phyloP scores from a whole-genome alignment of 2,329 filamentous ascomycete species.

The Phaeosphaeria sp. region DNA sequence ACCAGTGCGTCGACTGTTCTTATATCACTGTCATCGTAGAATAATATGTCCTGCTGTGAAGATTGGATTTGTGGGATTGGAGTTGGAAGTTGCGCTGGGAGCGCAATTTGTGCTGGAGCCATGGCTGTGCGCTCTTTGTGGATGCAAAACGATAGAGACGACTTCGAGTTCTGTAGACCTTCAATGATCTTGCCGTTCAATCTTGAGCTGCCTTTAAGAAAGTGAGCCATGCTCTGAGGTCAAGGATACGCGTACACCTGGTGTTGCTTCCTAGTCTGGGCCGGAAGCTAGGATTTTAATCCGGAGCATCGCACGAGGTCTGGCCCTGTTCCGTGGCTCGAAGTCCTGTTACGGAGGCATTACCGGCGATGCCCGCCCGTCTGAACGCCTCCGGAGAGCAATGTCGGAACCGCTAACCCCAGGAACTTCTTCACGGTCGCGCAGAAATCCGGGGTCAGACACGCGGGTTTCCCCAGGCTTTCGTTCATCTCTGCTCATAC shows the following conservation, averaged over 20 bases:
- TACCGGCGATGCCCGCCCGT: not conserved
- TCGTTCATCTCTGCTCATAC: not conserved
- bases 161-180: not conserved
- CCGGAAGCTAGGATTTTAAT: not conserved
- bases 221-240: not conserved
- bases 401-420: not conserved
- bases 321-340: not conserved
- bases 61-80: not conserved
- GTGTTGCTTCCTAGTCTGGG: not conserved
- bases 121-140: constrained; percentile 6
- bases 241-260: not conserved
- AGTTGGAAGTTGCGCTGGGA: constrained; percentile 11
- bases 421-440: constrained; percentile 1
- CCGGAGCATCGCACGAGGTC: not conserved
- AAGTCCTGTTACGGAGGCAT: not conserved
- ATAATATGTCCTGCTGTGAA: not conserved
- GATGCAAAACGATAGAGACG: not conserved
- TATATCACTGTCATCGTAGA: constrained; percentile 10
- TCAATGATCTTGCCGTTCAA: not conserved
- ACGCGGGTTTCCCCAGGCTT: not conserved
- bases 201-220: not conserved
- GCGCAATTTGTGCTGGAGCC: constrained; percentile 28
- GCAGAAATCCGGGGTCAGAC: not conserved
- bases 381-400: not conserved
- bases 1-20: constrained; percentile 51